Evolutionary conservation across 805 yeast species (phyloP).

Genomic region (Candida chilensis): DNA sequence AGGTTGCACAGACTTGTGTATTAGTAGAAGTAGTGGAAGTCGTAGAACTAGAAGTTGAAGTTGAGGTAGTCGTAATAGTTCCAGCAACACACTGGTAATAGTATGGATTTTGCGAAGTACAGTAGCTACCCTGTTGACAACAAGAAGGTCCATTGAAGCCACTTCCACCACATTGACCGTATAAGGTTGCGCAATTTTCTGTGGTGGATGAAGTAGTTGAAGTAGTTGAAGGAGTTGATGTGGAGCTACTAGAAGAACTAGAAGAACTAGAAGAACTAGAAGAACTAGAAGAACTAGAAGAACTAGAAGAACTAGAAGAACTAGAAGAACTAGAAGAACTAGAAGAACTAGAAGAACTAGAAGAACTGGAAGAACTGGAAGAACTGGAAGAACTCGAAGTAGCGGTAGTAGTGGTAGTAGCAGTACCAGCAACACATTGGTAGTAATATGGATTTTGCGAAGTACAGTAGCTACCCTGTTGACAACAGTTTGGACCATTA

Average conservation of each 20-base stretch:
- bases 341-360: no score
- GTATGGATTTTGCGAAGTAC: constrained; percentile 10
- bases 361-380: no score
- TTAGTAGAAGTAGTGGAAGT: no score
- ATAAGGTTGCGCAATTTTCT: constrained; percentile 4
- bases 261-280: no score
- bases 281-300: no score
- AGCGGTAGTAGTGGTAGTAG: constrained; percentile 2
- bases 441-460: constrained; percentile 5
- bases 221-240: constrained; percentile 2
- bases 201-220: constrained; percentile 3
- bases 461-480: constrained; percentile 4
- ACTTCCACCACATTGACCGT: constrained; percentile 12
- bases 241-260: no score
- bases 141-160: constrained; percentile 8
- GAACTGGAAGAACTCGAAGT: no score
- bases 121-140: constrained; percentile 11
- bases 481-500: constrained; percentile 6
- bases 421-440: constrained; percentile 7
- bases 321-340: no score
- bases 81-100: constrained; percentile 13
- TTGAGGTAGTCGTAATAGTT: constrained; percentile 1
- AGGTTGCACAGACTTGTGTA: not conserved
- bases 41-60: not conserved
- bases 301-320: no score